These are phyloP conservation scores for Pseudopithomyces maydicus DNA, from an alignment of 2,329 filamentous ascomycete species.

Conservation along the genomic window DNA sequence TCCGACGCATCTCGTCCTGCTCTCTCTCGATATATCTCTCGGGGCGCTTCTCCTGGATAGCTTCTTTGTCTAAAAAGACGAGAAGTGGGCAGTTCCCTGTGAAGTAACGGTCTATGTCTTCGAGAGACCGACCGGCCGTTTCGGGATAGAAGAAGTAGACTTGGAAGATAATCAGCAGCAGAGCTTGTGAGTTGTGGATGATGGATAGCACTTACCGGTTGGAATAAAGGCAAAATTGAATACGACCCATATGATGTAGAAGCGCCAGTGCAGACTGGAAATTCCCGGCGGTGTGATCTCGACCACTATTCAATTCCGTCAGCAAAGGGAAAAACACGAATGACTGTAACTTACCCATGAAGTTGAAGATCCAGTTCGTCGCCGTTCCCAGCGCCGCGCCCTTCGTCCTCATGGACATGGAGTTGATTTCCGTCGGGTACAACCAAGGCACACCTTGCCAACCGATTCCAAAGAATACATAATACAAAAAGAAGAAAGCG, in stretches of 20 bases:
- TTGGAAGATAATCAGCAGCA: constrained; percentile 2
- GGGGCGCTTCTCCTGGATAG: constrained; percentile 52
- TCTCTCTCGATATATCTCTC: constrained; percentile 53
- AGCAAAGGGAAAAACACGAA: background rate
- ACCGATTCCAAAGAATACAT: constrained; percentile 59
- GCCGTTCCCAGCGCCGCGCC: constrained; percentile 56
- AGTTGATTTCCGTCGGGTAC: constrained; percentile 58
- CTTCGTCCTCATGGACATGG: constrained; percentile 55
- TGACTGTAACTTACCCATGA: constrained; percentile 27
- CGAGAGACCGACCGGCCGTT: constrained; percentile 34
- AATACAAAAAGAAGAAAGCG: constrained; percentile 60
- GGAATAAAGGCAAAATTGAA: constrained; percentile 57
- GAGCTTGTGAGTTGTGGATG: too few relatives aligned
- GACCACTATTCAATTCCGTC: constrained; percentile 12
- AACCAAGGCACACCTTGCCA: constrained; percentile 55
- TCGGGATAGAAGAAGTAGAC: constrained; percentile 39
- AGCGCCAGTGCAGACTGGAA: constrained; percentile 46
- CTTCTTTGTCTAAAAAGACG: constrained; percentile 55
- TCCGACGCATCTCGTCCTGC: constrained; percentile 30
- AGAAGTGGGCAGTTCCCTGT: constrained; percentile 40
- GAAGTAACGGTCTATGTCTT: constrained; percentile 39
- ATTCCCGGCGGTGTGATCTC: constrained; percentile 53
- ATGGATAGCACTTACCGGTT: constrained; percentile 17
- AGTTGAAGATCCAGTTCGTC: constrained; percentile 58
- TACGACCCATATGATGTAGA: constrained; percentile 53